Evolutionary conservation across 148 eudicot species (phyloP).

Genomic region (Fallopia convolvulus): DNA sequence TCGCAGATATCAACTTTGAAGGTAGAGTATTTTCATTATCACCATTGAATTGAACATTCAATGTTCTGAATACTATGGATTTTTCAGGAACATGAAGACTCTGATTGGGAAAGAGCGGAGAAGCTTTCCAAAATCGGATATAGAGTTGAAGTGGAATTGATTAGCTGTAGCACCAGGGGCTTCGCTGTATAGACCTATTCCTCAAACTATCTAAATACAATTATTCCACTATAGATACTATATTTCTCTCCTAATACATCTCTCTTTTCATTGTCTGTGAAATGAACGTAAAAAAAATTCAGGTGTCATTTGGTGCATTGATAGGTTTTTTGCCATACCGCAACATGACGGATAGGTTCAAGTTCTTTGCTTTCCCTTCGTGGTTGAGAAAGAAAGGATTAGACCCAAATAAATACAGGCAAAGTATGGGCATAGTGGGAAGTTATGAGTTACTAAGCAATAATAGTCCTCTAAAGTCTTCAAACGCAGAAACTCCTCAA

Average conservation of each 20-base stretch:
- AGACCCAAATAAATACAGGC: slow-evolving; percentile 72
- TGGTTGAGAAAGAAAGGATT: slow-evolving; percentile 88
- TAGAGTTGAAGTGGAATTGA: slow-evolving; percentile 70
- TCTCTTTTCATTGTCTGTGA: neutral
- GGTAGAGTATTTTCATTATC: slow-evolving; percentile 27
- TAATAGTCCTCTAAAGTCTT: slow-evolving; percentile 23
- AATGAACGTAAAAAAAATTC: slow-evolving; percentile 14
- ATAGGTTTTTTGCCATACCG: slow-evolving; percentile 94
- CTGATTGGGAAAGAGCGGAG: slow-evolving; percentile 75
- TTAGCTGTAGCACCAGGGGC: slow-evolving; percentile 82
- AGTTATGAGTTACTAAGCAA: slow-evolving; percentile 30
- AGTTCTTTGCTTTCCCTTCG: slow-evolving; percentile 87
- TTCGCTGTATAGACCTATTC: slow-evolving; percentile 51
- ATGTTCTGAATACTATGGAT: slow-evolving; percentile 18
- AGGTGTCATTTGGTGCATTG: slow-evolving; percentile 88
- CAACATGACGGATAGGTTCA: slow-evolving; percentile 70
- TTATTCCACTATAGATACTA: neutral
- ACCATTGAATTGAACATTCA: neutral
- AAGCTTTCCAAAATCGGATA: slow-evolving; percentile 40
- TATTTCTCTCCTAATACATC: neutral
- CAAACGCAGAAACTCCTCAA: slow-evolving; percentile 20
- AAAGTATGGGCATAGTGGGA: slow-evolving; percentile 57
- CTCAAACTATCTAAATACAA: neutral
- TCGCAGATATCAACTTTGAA: slow-evolving; percentile 30
- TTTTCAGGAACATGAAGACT: slow-evolving; percentile 55